Evolutionary conservation across 2,329 filamentous ascomycete species (phyloP).

Genomic region (Teratosphaeria nubilosa): DNA sequence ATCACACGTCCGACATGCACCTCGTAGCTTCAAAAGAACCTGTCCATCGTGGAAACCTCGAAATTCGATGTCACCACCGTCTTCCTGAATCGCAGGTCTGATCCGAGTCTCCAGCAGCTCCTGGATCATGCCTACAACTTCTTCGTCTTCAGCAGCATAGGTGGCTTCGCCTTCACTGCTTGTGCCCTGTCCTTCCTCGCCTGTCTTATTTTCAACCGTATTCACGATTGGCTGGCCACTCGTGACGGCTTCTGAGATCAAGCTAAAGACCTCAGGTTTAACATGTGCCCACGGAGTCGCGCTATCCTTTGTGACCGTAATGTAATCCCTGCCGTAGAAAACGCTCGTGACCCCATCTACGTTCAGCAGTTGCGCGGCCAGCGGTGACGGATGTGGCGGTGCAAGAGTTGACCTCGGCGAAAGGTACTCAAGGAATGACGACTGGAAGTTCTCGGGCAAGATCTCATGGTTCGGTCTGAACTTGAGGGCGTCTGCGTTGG

Average conservation of each 20-base stretch:
- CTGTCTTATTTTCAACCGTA: conserved; percentile 49
- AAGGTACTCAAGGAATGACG: conserved; percentile 84
- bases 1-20: conserved; percentile 91
- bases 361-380: conserved; percentile 82
- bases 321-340: conserved; percentile 92
- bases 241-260: conserved; percentile 88
- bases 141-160: conserved; percentile 83
- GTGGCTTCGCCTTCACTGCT: conserved; percentile 58
- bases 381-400: conserved; percentile 79
- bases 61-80: conserved; percentile 95
- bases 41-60: conserved; percentile 77
- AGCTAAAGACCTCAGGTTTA: conserved; percentile 86
- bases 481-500: conserved; percentile 89
- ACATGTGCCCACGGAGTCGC: conserved; percentile 90
- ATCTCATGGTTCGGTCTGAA: conserved; percentile 87
- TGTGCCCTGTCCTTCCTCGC: conserved; percentile 40
- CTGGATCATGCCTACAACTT: conserved; percentile 97
- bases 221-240: conserved; percentile 74
- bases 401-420: conserved; percentile 78
- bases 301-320: conserved; percentile 84
- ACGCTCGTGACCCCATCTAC: conserved; percentile 91
- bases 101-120: conserved; percentile 93
- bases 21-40: conserved; percentile 62
- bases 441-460: conserved; percentile 61
- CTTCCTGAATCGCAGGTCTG: conserved; percentile 89